Conservation (phyloP, 768 basidiomycete species). For the Rhodotorula kratochvilovae region DNA sequence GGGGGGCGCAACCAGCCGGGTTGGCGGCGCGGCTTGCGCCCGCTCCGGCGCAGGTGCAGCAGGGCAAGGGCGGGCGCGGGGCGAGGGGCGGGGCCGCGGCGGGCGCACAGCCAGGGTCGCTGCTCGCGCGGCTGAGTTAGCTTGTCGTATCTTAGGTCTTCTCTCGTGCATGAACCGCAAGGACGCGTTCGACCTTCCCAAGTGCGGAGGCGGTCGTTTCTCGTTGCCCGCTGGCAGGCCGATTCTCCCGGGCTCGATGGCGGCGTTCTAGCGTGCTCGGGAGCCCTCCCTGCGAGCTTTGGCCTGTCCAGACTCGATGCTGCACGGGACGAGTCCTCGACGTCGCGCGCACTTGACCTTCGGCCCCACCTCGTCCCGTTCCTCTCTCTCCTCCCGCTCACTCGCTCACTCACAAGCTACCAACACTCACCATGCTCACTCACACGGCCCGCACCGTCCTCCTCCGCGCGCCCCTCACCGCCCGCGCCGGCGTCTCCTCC, state of each 20-base stretch:
- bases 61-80: background rate
- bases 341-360: background rate
- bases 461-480: background rate
- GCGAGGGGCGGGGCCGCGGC: background rate
- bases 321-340: too few relatives aligned
- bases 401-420: too few relatives aligned
- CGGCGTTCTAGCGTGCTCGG: too few relatives aligned
- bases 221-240: too few relatives aligned
- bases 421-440: background rate
- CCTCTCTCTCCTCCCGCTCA: background rate
- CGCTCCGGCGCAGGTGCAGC: background rate
- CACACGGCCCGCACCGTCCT: background rate
- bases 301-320: too few relatives aligned
- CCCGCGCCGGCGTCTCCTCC: background rate
- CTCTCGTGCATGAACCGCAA: too few relatives aligned
- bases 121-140: background rate
- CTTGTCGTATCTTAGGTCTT: background rate
- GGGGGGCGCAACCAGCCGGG: background rate
- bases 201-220: too few relatives aligned
- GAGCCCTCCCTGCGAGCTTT: too few relatives aligned
- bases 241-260: too few relatives aligned
- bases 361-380: background rate
- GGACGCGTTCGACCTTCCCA: too few relatives aligned
- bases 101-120: background rate
- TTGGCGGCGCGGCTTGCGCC: background rate